These are phyloP conservation scores for Microbotryum scabiosae DNA, from an alignment of 1,284 basidiomycete species.

Conservation along the genomic window DNA sequence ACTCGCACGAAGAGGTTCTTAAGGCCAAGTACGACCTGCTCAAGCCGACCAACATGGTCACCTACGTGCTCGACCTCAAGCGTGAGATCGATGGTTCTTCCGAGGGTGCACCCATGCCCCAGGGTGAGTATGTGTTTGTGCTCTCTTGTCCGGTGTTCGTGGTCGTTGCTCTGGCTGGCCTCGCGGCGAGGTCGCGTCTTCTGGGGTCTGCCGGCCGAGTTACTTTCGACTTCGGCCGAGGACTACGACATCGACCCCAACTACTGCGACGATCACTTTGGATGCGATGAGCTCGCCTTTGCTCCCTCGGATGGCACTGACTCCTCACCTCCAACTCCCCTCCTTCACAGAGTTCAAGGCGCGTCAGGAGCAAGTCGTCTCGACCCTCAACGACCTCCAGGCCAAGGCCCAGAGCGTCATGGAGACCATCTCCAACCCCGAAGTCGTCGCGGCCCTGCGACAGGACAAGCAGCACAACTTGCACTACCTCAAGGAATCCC, in stretches of 20 bases:
- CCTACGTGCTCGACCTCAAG: conserved; percentile 49
- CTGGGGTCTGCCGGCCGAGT: too few species aligned
- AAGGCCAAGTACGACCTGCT: conserved; percentile 92
- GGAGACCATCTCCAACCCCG: conserved; percentile 92
- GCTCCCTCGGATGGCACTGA: not conserved
- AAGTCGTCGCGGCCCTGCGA: conserved; percentile 76
- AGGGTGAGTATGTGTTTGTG: conserved; percentile 46
- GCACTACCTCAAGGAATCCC: conserved; percentile 86
- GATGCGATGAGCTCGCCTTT: too few species aligned
- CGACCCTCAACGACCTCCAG: conserved; percentile 62
- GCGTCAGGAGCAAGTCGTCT: conserved; percentile 69
- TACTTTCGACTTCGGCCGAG: too few species aligned
- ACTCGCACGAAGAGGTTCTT: conserved; percentile 65
- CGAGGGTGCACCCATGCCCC: conserved; percentile 44
- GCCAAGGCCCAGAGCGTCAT: conserved; percentile 85
- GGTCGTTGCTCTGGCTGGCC: not conserved
- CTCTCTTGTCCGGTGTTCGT: not conserved
- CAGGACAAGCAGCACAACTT: conserved; percentile 97
- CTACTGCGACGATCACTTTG: too few species aligned
- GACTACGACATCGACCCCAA: too few species aligned
- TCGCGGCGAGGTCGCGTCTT: too few species aligned
- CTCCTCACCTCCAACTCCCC: not conserved
- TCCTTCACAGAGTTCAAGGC: conserved; percentile 63
- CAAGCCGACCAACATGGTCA: conserved; percentile 93
- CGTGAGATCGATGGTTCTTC: conserved; percentile 32